These are phyloP conservation scores for Betula pendula DNA, from an alignment of 306 rosid genomes.

Conservation along the genomic window DNA sequence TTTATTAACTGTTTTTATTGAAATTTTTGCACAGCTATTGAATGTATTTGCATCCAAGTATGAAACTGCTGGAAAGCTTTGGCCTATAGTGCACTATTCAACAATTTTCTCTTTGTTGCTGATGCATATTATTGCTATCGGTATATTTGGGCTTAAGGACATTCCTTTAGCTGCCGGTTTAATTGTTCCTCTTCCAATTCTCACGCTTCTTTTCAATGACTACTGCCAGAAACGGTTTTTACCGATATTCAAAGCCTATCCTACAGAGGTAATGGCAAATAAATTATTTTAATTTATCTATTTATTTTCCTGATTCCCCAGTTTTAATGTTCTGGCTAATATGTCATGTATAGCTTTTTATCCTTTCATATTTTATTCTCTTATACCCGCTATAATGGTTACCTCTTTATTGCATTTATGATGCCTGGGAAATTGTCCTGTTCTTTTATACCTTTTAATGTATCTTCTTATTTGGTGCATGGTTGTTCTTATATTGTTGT, in stretches of 20 bases:
- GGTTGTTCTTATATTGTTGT: slow-evolving; percentile 1
- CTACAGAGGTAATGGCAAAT: slow-evolving; percentile 57
- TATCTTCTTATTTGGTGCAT: background rate
- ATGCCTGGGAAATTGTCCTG: background rate
- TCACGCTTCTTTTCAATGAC: slow-evolving; percentile 77
- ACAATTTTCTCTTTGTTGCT: slow-evolving; percentile 70
- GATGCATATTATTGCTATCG: slow-evolving; percentile 84
- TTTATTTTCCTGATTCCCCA: slow-evolving; percentile 10
- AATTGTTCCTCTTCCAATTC: slow-evolving; percentile 72
- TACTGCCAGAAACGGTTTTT: slow-evolving; percentile 69
- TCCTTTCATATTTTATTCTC: background rate
- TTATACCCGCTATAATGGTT: background rate
- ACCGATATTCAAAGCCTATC: slow-evolving; percentile 56
- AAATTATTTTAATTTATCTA: slow-evolving; percentile 1
- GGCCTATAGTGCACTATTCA: slow-evolving; percentile 73
- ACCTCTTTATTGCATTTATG: background rate
- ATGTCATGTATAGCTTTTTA: background rate
- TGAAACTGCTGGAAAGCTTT: slow-evolving; percentile 69
- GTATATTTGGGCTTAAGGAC: slow-evolving; percentile 71
- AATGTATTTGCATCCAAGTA: slow-evolving; percentile 69
- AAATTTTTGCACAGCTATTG: slow-evolving; percentile 50
- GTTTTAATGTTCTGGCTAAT: background rate
- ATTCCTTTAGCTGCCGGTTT: slow-evolving; percentile 63
- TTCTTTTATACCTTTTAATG: background rate
- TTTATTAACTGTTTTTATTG: background rate